These are phyloP conservation scores for Blastocrithidia nonstop DNA, from an alignment of 208 protist genomes.

Conservation along the genomic window DNA sequence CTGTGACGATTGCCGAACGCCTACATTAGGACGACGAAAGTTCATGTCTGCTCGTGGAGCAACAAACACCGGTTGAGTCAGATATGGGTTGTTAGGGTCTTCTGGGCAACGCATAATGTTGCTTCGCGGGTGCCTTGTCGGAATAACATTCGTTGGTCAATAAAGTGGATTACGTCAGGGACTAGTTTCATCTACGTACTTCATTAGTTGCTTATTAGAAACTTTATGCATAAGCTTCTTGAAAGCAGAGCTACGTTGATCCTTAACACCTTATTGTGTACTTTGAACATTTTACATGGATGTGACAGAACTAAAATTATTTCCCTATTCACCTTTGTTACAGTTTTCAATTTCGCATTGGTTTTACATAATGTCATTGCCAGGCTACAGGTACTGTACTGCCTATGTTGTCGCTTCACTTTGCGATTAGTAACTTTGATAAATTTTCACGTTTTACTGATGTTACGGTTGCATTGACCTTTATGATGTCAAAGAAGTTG, in stretches of 20 bases:
- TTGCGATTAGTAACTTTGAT: too few species aligned
- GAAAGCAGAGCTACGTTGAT: slow-evolving; percentile 19
- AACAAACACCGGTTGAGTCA: slow-evolving; percentile 68
- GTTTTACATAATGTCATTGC: too few species aligned
- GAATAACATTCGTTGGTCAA: slow-evolving; percentile 66
- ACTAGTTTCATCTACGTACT: slow-evolving; percentile 57
- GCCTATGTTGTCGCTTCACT: too few species aligned
- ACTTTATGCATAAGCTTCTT: slow-evolving; percentile 27
- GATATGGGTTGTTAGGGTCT: slow-evolving; percentile 71
- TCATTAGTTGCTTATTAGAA: slow-evolving; percentile 32
- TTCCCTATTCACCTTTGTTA: neutral
- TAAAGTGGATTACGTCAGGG: slow-evolving; percentile 78
- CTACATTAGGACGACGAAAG: slow-evolving; percentile 67
- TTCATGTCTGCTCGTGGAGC: slow-evolving; percentile 68
- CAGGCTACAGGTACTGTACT: too few species aligned
- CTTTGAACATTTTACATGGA: too few species aligned
- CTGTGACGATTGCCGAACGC: slow-evolving; percentile 19
- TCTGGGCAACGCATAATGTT: slow-evolving; percentile 84
- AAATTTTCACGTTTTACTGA: too few species aligned
- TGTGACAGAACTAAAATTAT: too few species aligned
- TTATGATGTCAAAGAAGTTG: too few species aligned
- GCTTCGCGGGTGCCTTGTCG: slow-evolving; percentile 63
- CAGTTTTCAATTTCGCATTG: too few species aligned
- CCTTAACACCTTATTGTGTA: too few species aligned
- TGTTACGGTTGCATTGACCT: too few species aligned